phyloP scores from a whole-genome alignment of 371 early-diverging fungal genomes.

The Rhizopus microsporus region DNA sequence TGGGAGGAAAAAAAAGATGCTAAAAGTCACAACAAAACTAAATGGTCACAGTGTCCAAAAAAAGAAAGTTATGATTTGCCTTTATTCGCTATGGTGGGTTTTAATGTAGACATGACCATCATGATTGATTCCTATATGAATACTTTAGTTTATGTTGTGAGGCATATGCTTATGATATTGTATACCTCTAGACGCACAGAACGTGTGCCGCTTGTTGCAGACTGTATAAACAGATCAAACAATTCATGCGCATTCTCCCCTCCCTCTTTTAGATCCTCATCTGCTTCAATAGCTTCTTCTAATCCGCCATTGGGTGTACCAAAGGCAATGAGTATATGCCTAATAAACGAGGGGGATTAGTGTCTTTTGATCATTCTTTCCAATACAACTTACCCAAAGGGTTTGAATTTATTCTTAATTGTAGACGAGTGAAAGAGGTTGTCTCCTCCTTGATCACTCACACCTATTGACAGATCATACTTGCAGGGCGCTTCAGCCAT shows the following conservation, averaged over 20 bases:
- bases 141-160: constrained; percentile 12
- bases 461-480: constrained; percentile 74
- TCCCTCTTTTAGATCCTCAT: constrained; percentile 61
- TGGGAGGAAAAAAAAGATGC: not conserved
- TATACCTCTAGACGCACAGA: constrained; percentile 70
- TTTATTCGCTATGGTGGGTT: constrained; percentile 21
- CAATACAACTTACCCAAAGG: constrained; percentile 23
- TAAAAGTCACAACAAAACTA: constrained; percentile 8
- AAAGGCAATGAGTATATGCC: constrained; percentile 70
- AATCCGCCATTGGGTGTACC: constrained; percentile 68
- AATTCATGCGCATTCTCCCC: constrained; percentile 64
- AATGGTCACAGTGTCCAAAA: not conserved
- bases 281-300: constrained; percentile 72
- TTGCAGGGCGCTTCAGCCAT: constrained; percentile 64
- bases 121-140: constrained; percentile 33
- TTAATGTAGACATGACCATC: constrained; percentile 38
- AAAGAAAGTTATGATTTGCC: constrained; percentile 23
- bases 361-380: not conserved
- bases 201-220: constrained; percentile 64
- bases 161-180: not conserved
- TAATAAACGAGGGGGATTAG: constrained; percentile 5
- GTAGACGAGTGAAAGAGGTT: constrained; percentile 30
- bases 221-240: constrained; percentile 69
- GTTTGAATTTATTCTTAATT: constrained; percentile 24
- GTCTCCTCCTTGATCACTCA: constrained; percentile 61